Conservation (phyloP, 441 rosid genomes). For the Pelargonium australe region DNA sequence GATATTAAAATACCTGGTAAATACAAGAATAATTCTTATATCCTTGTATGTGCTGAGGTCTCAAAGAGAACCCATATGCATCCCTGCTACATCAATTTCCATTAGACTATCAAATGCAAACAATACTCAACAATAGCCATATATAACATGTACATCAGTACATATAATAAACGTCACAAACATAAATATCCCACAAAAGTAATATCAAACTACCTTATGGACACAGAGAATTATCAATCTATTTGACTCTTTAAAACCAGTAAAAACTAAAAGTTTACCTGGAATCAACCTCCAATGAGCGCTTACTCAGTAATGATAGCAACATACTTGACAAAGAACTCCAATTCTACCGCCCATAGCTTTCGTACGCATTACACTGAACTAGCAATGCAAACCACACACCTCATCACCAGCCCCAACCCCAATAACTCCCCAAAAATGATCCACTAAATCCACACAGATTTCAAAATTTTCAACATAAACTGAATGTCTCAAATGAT, state of each 20-base stretch:
- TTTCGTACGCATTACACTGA: conserved; percentile 32
- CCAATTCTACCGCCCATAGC: conserved; percentile 57
- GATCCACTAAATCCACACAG: not conserved
- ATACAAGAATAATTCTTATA: conserved; percentile 46
- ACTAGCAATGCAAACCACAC: conserved; percentile 15
- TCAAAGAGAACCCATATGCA: conserved; percentile 61
- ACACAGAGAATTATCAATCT: too few relatives aligned
- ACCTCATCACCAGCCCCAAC: conserved; percentile 8
- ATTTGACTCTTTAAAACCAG: too few relatives aligned
- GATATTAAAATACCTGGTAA: conserved; percentile 34
- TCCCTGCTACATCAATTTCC: conserved; percentile 39
- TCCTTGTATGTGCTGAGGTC: conserved; percentile 64
- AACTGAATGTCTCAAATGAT: not conserved
- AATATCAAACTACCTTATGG: too few relatives aligned
- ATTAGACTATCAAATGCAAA: not conserved
- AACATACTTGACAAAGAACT: conserved; percentile 61
- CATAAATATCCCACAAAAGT: not conserved
- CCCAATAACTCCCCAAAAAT: not conserved
- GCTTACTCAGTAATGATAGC: conserved; percentile 94
- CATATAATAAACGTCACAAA: not conserved
- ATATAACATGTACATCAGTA: not conserved
- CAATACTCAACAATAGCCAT: not conserved
- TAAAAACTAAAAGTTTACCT: conserved; percentile 33
- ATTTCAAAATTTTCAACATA: not conserved
- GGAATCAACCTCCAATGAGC: conserved; percentile 90